Evolutionary conservation across 1,284 basidiomycete species (phyloP), one percentile per base, ranked within the genome.

Genomic region (Naganishia liquefaciens): DNA sequence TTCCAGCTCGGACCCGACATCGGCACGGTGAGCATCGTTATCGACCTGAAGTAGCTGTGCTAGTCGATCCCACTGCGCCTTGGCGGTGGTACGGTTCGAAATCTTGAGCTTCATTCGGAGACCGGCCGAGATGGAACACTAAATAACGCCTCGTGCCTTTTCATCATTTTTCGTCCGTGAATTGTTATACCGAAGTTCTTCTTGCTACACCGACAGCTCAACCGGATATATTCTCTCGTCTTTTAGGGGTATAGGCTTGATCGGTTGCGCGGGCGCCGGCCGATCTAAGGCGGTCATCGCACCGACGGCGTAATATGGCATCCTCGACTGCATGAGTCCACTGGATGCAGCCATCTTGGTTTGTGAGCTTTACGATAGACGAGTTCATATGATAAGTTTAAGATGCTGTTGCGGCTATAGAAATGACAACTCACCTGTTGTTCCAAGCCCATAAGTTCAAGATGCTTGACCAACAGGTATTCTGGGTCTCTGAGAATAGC

Each of bases 171-270:
- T 44, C 30, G 15, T 47, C 28, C 42, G 50, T 23, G 44, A 21
- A 46, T 61, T 51, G 40, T 46, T 50, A 30, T 61, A 42, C 23
- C 47, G n/a, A 28, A 27, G 37, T 46, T 50, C 58, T 50, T 61
- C 58, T 25, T 33, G 30, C 27, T 62, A 62, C 10, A 52, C 23
- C 25, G 21, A 23, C 21, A 61, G 23, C 46, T 61, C 47, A 6
- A 54, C 28, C 53, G 53, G 30, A 54, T 7, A 17, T 33, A 42
- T n/a, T 40, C 30, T 17, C 23, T 15, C n/a, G 6, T 42, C 53
- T 33, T 40, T 39, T 5, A 54, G 25, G 5, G 53, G 33, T 19
- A 54, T 19, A 28, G 53, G 53, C 33, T 27, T 37, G 33, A 40
- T 9, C 11, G 53, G 53, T 25, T 37, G 23, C 5, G 28, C 11